Base-by-base conservation (phyloP, 2,329 filamentous ascomycete genomes). In the Ceratocystis smalleyi region DNA sequence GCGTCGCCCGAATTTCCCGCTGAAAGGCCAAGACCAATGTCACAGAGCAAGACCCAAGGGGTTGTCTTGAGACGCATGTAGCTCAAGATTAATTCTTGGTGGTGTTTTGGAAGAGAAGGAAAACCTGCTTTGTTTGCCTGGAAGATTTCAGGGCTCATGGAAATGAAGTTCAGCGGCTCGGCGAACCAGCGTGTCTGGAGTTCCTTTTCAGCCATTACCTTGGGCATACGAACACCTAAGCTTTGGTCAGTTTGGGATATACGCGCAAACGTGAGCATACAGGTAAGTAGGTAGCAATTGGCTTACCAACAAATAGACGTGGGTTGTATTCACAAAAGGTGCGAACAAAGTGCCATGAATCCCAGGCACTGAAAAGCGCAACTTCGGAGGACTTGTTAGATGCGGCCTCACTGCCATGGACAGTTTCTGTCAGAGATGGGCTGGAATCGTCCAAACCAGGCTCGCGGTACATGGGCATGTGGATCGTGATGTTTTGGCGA, bases 271-370 rank as follows among this genome's bases (percentile, higher is more conserved):
- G 17, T 49, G 32, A 19, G 49, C 5, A 5, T 3, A 51, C 22
- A 12, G 27, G 8, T 4, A 35, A 43, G 1, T 12, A 12, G 19
- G 2, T 8, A 1, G 22, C 27, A 59, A 62, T 10, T 59, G 45
- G 72, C 89, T 78, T 86, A 96, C 92, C 89, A 74, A 96, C 83
- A 70, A 84, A 87, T 45, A 99, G 79, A 72, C 90, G 83, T 65
- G 81, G 76, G 74, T 86, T 87, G 75, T 99, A 97, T 75, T 86
- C 87, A 81, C 91, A 96, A 65, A 90, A 78, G 63, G 85, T 86
- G 63, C 94, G 83, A 70, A 99, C 87, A 24, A 86, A 80, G 73
- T 99, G 87, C 94, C 94, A 99, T 1, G 88, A 86, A 74, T 97
- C 91, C 95, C 95, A 99, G 1, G 86, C 81, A 63, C 85, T 85